Percentiles rank a stretch among this genome's conserved stretches.
These are phyloP conservation scores for Lactarius hengduanensis DNA, from an alignment of 768 basidiomycete species.

Conservation along the genomic window DNA sequence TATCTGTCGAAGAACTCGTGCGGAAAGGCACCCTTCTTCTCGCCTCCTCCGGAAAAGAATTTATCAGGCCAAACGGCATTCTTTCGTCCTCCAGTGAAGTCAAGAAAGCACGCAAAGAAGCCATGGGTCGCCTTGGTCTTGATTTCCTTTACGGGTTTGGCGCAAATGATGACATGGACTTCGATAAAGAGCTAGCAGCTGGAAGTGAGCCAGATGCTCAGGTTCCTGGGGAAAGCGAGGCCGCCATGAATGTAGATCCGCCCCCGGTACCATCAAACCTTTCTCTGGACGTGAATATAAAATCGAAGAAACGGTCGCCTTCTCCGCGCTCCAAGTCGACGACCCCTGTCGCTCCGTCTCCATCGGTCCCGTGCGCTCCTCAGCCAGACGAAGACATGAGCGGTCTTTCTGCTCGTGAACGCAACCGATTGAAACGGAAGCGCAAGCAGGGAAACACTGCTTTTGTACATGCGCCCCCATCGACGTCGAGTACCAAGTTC, in stretches of 20 bases:
- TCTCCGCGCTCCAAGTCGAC: conserved; percentile 46
- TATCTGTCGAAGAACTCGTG: conserved; percentile 76
- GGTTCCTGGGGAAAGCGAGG: conserved; percentile 27
- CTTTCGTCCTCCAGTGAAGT: conserved; percentile 75
- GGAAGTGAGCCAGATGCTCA: conserved; percentile 48
- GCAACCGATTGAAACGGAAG: conserved; percentile 92
- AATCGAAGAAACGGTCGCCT: conserved; percentile 36
- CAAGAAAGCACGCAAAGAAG: conserved; percentile 83
- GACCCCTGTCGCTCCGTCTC: conserved; percentile 49
- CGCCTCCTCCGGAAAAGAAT: conserved; percentile 94
- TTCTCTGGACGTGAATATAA: conserved; percentile 35
- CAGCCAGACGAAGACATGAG: conserved; percentile 47
- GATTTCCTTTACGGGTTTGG: conserved; percentile 79
- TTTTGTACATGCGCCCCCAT: conserved; percentile 69
- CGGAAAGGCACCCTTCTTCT: conserved; percentile 76
- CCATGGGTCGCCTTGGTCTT: conserved; percentile 83
- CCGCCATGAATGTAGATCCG: conserved; percentile 43
- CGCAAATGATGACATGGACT: conserved; percentile 73
- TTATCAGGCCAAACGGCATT: conserved; percentile 68
- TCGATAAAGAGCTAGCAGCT: conserved; percentile 74
- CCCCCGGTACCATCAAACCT: conserved; percentile 44
- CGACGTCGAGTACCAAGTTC: conserved; percentile 60
- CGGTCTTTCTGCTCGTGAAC: conserved; percentile 85
- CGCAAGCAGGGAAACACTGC: conserved; percentile 84
- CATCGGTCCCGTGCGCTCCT: conserved; percentile 43